Percentiles rank a stretch among this genome's conserved stretches.
Evolutionary conservation across 1,284 basidiomycete species (phyloP).

Genomic region (Bjerkandera adusta): DNA sequence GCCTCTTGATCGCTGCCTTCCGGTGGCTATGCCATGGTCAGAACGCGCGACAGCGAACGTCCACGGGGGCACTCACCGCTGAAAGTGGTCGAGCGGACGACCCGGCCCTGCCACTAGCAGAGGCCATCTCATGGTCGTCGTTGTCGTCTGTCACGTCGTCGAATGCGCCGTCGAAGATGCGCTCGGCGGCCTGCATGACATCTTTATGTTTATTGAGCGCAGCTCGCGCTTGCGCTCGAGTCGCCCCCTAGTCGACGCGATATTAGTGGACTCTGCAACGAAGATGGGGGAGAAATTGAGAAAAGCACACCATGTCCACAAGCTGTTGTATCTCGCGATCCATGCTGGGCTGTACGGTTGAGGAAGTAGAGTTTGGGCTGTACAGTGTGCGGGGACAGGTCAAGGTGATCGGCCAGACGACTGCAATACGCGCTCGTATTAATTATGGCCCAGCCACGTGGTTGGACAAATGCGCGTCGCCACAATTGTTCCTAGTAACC

Average conservation of each 20-base stretch:
- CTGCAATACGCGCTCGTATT: too few relatives aligned
- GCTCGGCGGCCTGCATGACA: slow-evolving; percentile 88
- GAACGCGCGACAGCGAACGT: too few relatives aligned
- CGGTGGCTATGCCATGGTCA: slow-evolving; percentile 47
- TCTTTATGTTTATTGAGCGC: slow-evolving; percentile 78
- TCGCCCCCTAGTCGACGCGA: slow-evolving; percentile 67
- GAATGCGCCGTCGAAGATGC: slow-evolving; percentile 79
- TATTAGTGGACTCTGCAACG: background rate
- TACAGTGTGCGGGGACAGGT: too few relatives aligned
- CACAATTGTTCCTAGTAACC: too few relatives aligned
- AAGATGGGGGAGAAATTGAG: background rate
- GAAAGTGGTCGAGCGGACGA: slow-evolving; percentile 24
- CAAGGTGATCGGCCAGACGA: too few relatives aligned
- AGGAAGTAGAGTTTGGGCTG: background rate
- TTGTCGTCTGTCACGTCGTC: slow-evolving; percentile 65
- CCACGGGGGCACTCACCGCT: slow-evolving; percentile 25
- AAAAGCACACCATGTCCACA: slow-evolving; percentile 36
- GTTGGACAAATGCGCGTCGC: too few relatives aligned
- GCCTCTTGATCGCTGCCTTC: slow-evolving; percentile 51
- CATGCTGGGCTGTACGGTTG: slow-evolving; percentile 23
- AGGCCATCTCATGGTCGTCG: slow-evolving; percentile 29
- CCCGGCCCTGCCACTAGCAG: slow-evolving; percentile 16
- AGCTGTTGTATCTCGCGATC: slow-evolving; percentile 35
- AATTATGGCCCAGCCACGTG: too few relatives aligned
- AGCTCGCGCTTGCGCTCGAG: slow-evolving; percentile 69